phyloP scores from a whole-genome alignment of 495 filamentous ascomycete species.

The Neurospora sp. region DNA sequence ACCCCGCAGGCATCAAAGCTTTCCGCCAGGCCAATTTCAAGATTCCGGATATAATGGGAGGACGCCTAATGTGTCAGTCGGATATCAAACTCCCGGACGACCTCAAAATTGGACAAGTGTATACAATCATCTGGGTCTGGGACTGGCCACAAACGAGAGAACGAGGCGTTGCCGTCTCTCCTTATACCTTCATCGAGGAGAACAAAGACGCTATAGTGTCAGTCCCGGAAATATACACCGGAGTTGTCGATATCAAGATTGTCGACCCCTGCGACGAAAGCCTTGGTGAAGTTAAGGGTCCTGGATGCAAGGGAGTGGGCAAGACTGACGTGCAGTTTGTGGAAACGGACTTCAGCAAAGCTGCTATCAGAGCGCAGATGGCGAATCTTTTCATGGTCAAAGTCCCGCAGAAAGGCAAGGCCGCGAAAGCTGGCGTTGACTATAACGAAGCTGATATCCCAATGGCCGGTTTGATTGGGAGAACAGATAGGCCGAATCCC shows the following conservation, averaged over 20 bases:
- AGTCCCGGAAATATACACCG: slow-evolving; percentile 60
- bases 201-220: slow-evolving; percentile 37
- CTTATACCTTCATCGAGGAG: slow-evolving; percentile 10
- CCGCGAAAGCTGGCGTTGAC: slow-evolving; percentile 6
- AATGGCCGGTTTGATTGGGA: slow-evolving; percentile 11
- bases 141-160: slow-evolving; percentile 56
- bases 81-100: slow-evolving; percentile 60
- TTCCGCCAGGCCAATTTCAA: slow-evolving; percentile 38
- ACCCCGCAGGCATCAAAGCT: slow-evolving; percentile 36
- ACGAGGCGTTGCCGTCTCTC: slow-evolving; percentile 16
- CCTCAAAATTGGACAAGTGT: slow-evolving; percentile 37
- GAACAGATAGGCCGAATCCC: neutral
- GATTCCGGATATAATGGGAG: slow-evolving; percentile 16
- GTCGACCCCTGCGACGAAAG: slow-evolving; percentile 20
- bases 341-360: slow-evolving; percentile 12
- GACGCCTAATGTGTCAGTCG: slow-evolving; percentile 63
- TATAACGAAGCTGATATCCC: slow-evolving; percentile 13
- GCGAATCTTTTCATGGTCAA: slow-evolving; percentile 25
- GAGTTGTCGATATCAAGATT: slow-evolving; percentile 69
- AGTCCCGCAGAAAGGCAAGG: slow-evolving; percentile 15
- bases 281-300: slow-evolving; percentile 20
- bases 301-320: slow-evolving; percentile 12
- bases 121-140: slow-evolving; percentile 89
- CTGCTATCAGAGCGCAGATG: slow-evolving; percentile 28
- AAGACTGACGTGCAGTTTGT: slow-evolving; percentile 17